Evolutionary conservation across 768 basidiomycete genomes (phyloP).

Genomic region (Tricholoma flavovirens): DNA sequence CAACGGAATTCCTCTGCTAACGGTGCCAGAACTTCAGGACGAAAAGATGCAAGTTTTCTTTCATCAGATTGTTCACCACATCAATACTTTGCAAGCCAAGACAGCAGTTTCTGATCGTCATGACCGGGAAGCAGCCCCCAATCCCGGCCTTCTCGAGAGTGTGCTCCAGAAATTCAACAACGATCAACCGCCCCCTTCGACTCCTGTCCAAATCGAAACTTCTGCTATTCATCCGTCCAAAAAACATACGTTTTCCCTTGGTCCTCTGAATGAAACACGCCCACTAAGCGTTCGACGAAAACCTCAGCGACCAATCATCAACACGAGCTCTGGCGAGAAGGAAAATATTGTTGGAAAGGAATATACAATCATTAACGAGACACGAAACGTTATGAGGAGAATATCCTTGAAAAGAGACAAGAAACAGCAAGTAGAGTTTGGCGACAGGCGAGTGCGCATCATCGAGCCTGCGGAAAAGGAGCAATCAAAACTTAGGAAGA

Average conservation of each 20-base stretch:
- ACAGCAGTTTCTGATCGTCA: constrained; percentile 20
- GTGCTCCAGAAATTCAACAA: constrained; percentile 3
- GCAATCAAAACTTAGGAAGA: constrained; percentile 33
- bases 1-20: constrained; percentile 37
- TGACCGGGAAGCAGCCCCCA: constrained; percentile 12
- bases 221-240: not conserved
- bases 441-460: constrained; percentile 41
- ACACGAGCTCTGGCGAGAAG: constrained; percentile 37
- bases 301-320: constrained; percentile 18
- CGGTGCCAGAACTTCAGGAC: constrained; percentile 68
- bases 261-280: constrained; percentile 25
- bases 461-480: constrained; percentile 36
- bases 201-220: constrained; percentile 8
- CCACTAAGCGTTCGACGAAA: constrained; percentile 44
- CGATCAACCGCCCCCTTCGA: constrained; percentile 9
- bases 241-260: constrained; percentile 1
- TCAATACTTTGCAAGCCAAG: constrained; percentile 65
- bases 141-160: constrained; percentile 9
- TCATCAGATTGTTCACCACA: constrained; percentile 76
- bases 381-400: constrained; percentile 29
- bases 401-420: constrained; percentile 40
- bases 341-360: constrained; percentile 40
- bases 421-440: constrained; percentile 20
- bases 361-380: constrained; percentile 10
- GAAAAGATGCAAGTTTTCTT: constrained; percentile 80